Evolutionary conservation across 306 rosid species (phyloP), one percentile per base, ranked within the genome.

Genomic region (Dryas alaskensis): DNA sequence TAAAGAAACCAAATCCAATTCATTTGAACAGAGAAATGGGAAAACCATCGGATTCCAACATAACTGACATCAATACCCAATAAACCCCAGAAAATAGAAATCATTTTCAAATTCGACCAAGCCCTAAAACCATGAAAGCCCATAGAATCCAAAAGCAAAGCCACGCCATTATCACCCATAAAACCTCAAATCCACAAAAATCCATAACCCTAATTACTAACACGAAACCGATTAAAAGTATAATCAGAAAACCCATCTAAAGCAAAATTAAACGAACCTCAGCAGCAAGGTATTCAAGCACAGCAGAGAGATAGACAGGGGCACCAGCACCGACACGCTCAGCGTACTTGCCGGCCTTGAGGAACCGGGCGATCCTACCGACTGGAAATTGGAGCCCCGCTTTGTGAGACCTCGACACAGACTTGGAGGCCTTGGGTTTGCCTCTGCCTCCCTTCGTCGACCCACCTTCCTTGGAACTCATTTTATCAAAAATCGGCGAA

Each of bases 311-410:
- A 10, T 92, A 92, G 0, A 92, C 98, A 0, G 98, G 98, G 65
- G 98, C 96, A 2, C 98, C 98, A 0, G 96, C 98, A 42, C 98
- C 98, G 1, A 92, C 98, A 47, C 98, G 94, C 47, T 92, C 96
- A 4, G 98, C 98, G 37, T 92, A 92, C 74, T 92, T 90, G 1
- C 98, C 98, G 1, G 94, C 87, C 73, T 92, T 92, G 1, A 92
- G 85, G 55, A 90, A 92, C 37, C 98, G 81, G 0, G 98, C 94
- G 63, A 92, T 92, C 69, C 98, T 81, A 4, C 98, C 98, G 0
- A 92, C 98, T 3, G 98, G 98, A 4, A 92, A 92, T 64, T 90
- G 98, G 13, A 90, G 96, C 8, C 99, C 99, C 0, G 97, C 99
- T 67, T 94, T 94, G 5, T 75, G 80, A 0, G 99, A 94, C 78